Percentiles rank a stretch among this genome's conserved stretches.
phyloP scores from a whole-genome alignment of 306 rosid genomes.

The Hippophae tibetana region DNA sequence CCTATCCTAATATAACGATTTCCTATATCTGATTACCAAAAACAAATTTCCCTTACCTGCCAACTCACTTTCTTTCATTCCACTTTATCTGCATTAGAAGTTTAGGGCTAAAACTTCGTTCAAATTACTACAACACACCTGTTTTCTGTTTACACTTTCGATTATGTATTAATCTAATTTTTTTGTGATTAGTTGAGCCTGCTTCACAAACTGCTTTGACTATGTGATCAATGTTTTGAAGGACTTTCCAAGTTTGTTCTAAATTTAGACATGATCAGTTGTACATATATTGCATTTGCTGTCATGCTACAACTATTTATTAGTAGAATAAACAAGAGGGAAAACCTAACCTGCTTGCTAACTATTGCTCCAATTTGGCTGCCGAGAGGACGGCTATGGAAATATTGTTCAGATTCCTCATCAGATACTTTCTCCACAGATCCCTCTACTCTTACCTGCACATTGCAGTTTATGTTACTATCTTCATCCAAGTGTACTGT shows the following conservation, averaged over 20 bases:
- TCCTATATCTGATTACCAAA: too few species aligned
- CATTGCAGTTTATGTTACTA: slow-evolving; percentile 6
- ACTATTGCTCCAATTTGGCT: slow-evolving; percentile 95
- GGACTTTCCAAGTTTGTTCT: neutral
- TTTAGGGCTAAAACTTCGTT: too few species aligned
- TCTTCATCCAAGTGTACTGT: slow-evolving; percentile 14
- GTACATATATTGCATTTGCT: neutral
- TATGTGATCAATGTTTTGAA: neutral
- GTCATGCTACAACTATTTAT: slow-evolving; percentile 1
- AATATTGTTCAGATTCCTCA: slow-evolving; percentile 80
- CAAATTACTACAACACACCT: too few species aligned
- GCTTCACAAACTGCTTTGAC: too few species aligned
- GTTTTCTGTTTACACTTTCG: too few species aligned
- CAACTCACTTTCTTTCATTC: too few species aligned
- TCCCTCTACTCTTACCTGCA: slow-evolving; percentile 86
- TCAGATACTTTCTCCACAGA: slow-evolving; percentile 75
- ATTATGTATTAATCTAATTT: too few species aligned
- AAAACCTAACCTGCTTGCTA: slow-evolving; percentile 76
- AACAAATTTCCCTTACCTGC: too few species aligned
- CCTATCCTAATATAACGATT: too few species aligned
- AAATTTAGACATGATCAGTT: neutral
- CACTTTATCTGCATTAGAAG: too few species aligned
- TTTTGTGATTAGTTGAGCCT: too few species aligned
- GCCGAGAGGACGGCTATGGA: slow-evolving; percentile 94
- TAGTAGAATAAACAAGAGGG: neutral